Evolutionary conservation across 2,329 filamentous ascomycete genomes (phyloP).

Genomic region (Curvularia hawaiiensis): DNA sequence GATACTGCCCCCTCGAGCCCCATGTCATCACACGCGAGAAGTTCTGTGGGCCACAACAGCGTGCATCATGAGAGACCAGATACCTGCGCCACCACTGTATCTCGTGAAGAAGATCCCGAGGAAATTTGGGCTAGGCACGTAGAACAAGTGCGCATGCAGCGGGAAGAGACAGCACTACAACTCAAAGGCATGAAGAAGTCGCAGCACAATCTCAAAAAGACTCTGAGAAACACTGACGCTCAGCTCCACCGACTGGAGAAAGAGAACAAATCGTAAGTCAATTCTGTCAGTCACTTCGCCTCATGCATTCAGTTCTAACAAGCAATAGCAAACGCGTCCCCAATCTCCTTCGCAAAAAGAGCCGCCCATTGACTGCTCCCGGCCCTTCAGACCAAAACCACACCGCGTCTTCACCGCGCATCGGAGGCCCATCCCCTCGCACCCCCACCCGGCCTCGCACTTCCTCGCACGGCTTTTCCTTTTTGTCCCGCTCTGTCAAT

Average conservation of each 20-base stretch:
- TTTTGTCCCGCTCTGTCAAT: conserved; percentile 4
- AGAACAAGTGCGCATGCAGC: conserved; percentile 41
- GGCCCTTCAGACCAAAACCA: not conserved
- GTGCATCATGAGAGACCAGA: conserved; percentile 22
- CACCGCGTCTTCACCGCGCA: not conserved
- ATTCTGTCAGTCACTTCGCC: too few relatives aligned
- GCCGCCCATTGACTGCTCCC: conserved; percentile 12
- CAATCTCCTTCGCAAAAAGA: conserved; percentile 19
- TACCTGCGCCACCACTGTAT: conserved; percentile 26
- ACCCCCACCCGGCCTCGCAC: conserved; percentile 12
- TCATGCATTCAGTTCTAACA: not conserved
- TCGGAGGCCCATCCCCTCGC: conserved; percentile 4
- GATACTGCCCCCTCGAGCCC: conserved; percentile 19
- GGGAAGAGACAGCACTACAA: conserved; percentile 41
- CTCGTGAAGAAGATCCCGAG: conserved; percentile 28
- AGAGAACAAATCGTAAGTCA: conserved; percentile 25
- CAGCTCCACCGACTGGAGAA: conserved; percentile 42
- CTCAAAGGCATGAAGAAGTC: conserved; percentile 41
- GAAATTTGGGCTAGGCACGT: conserved; percentile 42
- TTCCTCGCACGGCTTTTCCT: conserved; percentile 1
- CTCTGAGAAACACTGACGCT: conserved; percentile 39
- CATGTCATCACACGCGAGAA: conserved; percentile 15
- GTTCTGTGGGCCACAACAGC: conserved; percentile 18
- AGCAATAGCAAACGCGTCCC: conserved; percentile 12
- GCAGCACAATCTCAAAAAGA: conserved; percentile 38